These are phyloP conservation scores for Tricholoma bakamatsutake DNA, from an alignment of 768 basidiomycete species.

Conservation along the genomic window DNA sequence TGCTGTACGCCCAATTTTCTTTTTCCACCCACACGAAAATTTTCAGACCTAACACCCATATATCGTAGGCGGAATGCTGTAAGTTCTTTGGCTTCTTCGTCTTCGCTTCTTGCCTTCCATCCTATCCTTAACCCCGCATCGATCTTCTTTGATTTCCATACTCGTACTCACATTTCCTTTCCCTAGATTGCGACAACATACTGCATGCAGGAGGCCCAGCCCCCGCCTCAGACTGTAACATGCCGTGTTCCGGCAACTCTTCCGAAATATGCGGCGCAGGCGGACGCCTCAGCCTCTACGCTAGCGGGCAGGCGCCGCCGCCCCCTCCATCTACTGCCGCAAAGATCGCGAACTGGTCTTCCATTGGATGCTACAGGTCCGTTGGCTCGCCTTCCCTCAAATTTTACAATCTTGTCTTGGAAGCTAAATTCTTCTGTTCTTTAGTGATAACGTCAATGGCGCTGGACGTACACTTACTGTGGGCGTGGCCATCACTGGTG, in stretches of 20 bases:
- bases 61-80: constrained; percentile 49
- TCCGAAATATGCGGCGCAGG: constrained; percentile 57
- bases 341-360: constrained; percentile 57
- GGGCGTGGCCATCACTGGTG: constrained; percentile 30
- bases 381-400: constrained; percentile 12
- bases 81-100: constrained; percentile 9
- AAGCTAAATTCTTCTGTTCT: constrained; percentile 25
- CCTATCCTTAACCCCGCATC: constrained; percentile 3
- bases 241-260: constrained; percentile 54
- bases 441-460: constrained; percentile 40
- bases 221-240: constrained; percentile 49
- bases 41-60: not conserved
- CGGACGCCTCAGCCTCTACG: constrained; percentile 55
- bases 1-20: constrained; percentile 16
- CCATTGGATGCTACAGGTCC: constrained; percentile 72
- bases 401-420: constrained; percentile 17
- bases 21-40: not conserved
- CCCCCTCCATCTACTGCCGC: constrained; percentile 46
- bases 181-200: constrained; percentile 57
- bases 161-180: not conserved
- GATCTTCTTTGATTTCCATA: not conserved
- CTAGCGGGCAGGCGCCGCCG: constrained; percentile 54
- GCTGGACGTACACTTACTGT: constrained; percentile 35
- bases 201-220: constrained; percentile 41
- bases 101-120: constrained; percentile 1